Conservation (phyloP, 1,284 basidiomycete genomes). For the Trametes sp. region DNA sequence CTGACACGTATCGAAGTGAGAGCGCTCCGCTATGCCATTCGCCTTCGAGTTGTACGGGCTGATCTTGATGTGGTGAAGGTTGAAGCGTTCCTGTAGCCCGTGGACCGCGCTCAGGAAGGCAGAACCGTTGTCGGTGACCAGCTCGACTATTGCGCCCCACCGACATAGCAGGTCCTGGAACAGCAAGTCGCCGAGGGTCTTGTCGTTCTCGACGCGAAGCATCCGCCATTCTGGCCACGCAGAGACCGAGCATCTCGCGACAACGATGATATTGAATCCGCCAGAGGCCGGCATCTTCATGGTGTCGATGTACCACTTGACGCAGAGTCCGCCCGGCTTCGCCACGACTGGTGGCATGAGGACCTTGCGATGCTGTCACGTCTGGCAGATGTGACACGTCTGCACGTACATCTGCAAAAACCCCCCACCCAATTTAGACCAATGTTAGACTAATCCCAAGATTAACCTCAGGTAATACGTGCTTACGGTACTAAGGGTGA, state of each 20-base stretch:
- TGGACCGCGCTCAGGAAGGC: slow-evolving; percentile 45
- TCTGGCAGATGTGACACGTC: slow-evolving; percentile 49
- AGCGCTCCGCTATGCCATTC: slow-evolving; percentile 48
- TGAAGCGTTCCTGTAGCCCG: slow-evolving; percentile 41
- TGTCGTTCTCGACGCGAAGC: not conserved
- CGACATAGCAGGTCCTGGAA: slow-evolving; percentile 37
- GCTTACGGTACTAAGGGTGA: no score
- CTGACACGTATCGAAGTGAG: slow-evolving; percentile 49
- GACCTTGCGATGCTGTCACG: slow-evolving; percentile 35
- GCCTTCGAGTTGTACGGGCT: slow-evolving; percentile 52
- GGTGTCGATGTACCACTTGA: slow-evolving; percentile 44
- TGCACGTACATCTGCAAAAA: no score
- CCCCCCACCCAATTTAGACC: no score
- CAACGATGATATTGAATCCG: slow-evolving; percentile 14
- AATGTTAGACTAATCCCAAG: no score
- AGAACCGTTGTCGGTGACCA: slow-evolving; percentile 37
- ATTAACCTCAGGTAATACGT: no score
- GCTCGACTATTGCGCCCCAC: slow-evolving; percentile 32
- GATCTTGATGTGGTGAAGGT: slow-evolving; percentile 49
- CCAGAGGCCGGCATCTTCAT: slow-evolving; percentile 37
- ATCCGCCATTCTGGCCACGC: not conserved
- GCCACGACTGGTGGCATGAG: slow-evolving; percentile 42
- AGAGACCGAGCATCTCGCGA: no score
- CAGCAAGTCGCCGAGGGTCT: slow-evolving; percentile 33
- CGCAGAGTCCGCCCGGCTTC: slow-evolving; percentile 41